Conservation (phyloP, 1,284 basidiomycete genomes). For the Ustilago shanxiensis region DNA sequence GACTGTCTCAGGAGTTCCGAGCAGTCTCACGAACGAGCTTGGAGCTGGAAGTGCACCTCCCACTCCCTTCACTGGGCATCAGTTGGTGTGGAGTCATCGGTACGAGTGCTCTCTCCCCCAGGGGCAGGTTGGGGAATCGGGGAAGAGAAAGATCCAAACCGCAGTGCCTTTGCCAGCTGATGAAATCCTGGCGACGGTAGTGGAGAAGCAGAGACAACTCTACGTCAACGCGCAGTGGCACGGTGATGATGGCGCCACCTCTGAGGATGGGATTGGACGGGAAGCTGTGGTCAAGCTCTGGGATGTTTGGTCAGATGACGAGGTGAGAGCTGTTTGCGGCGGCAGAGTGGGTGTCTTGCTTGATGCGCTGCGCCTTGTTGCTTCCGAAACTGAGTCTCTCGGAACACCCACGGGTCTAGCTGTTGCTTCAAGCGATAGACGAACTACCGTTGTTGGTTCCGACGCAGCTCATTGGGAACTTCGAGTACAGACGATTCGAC, state of each 20-base stretch:
- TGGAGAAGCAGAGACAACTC: slow-evolving; percentile 49
- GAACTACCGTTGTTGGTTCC: slow-evolving; percentile 27
- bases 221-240: slow-evolving; percentile 48
- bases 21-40: neutral
- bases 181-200: slow-evolving; percentile 27
- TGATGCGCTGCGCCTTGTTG: slow-evolving; percentile 40
- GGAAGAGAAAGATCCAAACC: slow-evolving; percentile 44
- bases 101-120: slow-evolving; percentile 32
- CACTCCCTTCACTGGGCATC: slow-evolving; percentile 39
- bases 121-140: slow-evolving; percentile 24
- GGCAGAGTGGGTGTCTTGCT: slow-evolving; percentile 27
- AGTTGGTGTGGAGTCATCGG: slow-evolving; percentile 46
- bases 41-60: slow-evolving; percentile 21
- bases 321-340: slow-evolving; percentile 37
- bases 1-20: neutral
- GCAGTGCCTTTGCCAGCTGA: slow-evolving; percentile 28
- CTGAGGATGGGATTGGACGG: slow-evolving; percentile 13
- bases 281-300: slow-evolving; percentile 41
- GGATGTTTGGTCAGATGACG: slow-evolving; percentile 48
- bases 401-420: neutral
- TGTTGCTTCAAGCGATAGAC: slow-evolving; percentile 3
- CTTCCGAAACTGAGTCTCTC: slow-evolving; percentile 9
- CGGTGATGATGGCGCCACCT: slow-evolving; percentile 32
- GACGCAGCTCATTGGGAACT: slow-evolving; percentile 37
- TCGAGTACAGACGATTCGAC: slow-evolving; percentile 35